Base-by-base conservation (phyloP, 2,329 filamentous ascomycete genomes). In the Pseudodiploospora longispora region DNA sequence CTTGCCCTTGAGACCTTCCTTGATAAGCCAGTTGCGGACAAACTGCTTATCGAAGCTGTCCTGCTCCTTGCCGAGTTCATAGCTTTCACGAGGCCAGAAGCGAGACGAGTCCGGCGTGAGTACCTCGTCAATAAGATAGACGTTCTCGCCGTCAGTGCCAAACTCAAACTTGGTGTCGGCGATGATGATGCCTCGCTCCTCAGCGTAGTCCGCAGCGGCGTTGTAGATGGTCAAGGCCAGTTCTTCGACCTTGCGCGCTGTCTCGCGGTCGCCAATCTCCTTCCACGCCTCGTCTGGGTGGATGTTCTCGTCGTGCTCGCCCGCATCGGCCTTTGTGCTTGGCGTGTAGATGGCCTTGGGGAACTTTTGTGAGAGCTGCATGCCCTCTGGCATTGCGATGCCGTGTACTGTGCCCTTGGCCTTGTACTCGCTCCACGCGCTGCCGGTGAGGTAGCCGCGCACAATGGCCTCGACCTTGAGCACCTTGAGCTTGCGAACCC, bases 1-100 rank as follows among this genome's bases (percentile, higher is more conserved):
- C 50, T 60, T 60, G 39, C 59, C 60, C 52, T 60, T 62, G 36
- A 94, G 63, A 1, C 85, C 85, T 46, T 84, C 72, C 39, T 62
- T 66, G 3, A 81, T 83, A 56, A 96, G 64, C 86, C 88, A 96
- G 66, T 96, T 83, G 32, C 90, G 73, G 53, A 95, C 63, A 57
- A 76, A 83, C 68, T 90, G 85, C 74, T 96, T 96, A 62, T 96
- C 90, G 54, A 91, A 93, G 65, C 86, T 93, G 43, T 83, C 76
- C 69, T 94, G 88, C 45, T 84, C 75, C 49, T 73, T 74, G 2
- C 90, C 89, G 12, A 85, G 65, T 59, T 81, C 75, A 41, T 59
- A 60, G 60, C 73, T 73, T 36, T 80, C 80, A 50, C 75, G 78
- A 1, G 82, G 82, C 90, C 91, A 97, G 74, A 95, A 95, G 10